Percentiles rank a stretch among this genome's conserved stretches.
Evolutionary conservation across 2,329 filamentous ascomycete species (phyloP).

Genomic region (Chaetomiaceae sp.): DNA sequence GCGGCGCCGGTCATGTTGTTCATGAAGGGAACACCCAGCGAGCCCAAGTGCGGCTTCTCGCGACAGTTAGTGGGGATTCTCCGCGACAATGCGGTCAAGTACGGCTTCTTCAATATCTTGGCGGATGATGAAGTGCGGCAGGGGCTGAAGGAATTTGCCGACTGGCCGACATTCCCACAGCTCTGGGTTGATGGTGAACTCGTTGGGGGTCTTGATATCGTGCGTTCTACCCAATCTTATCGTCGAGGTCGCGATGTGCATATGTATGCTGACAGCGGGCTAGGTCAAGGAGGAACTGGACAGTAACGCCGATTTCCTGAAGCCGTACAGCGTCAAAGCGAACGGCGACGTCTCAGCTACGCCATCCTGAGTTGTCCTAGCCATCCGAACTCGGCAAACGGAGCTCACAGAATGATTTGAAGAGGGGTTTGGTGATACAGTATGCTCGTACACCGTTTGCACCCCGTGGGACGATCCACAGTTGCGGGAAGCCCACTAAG

Average conservation of each 20-base stretch:
- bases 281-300: conserved; percentile 92
- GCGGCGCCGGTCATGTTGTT: conserved; percentile 98
- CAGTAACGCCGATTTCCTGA: conserved; percentile 77
- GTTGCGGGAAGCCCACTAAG: not conserved
- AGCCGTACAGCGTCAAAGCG: conserved; percentile 59
- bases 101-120: conserved; percentile 98
- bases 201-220: conserved; percentile 91
- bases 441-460: not conserved
- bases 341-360: conserved; percentile 38
- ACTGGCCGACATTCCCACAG: conserved; percentile 97
- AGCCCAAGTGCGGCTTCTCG: conserved; percentile 93
- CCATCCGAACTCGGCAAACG: not conserved
- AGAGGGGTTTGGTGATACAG: not conserved
- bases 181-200: conserved; percentile 88
- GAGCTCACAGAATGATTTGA: not conserved
- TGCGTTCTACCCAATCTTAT: conserved; percentile 46
- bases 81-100: conserved; percentile 85
- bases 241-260: not conserved
- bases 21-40: conserved; percentile 98
- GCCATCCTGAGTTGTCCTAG: conserved; percentile 21
- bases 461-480: not conserved
- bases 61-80: conserved; percentile 82
- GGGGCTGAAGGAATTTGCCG: conserved; percentile 93
- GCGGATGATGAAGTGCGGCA: conserved; percentile 96
- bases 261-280: conserved; percentile 18